These are phyloP conservation scores for Ilyonectria sp. DNA, from an alignment of 2,329 filamentous ascomycete genomes.

Conservation along the genomic window DNA sequence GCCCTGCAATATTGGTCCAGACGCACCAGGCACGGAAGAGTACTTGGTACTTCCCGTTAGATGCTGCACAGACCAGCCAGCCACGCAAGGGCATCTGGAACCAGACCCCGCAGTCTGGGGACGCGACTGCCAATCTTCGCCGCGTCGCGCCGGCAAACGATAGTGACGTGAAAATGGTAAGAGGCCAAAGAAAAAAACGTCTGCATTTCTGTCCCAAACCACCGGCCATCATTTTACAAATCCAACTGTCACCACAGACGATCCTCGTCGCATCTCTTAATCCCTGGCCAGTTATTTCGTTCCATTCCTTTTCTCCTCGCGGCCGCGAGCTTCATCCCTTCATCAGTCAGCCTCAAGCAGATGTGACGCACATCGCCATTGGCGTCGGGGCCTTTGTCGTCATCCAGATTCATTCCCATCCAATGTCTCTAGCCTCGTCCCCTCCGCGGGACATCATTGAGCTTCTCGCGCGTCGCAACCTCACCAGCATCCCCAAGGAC, in stretches of 20 bases:
- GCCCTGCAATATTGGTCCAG: not conserved
- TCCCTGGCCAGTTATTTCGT: not conserved
- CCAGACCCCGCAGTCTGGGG: conserved; percentile 28
- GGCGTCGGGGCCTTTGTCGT: conserved; percentile 30
- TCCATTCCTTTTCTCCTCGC: conserved; percentile 1
- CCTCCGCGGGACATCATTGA: conserved; percentile 42
- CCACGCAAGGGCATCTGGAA: not conserved
- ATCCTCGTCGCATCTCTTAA: not conserved
- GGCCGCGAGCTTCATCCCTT: conserved; percentile 6
- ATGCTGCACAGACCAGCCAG: conserved; percentile 22
- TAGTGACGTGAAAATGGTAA: not conserved
- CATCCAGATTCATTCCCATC: conserved; percentile 38
- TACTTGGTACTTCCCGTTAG: conserved; percentile 17
- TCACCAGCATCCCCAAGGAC: conserved; percentile 55
- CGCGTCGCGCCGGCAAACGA: conserved; percentile 19
- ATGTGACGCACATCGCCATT: conserved; percentile 42
- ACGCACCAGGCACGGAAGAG: not conserved
- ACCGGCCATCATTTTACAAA: not conserved
- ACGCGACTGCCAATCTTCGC: conserved; percentile 24
- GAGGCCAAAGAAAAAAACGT: not conserved
- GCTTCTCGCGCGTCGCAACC: conserved; percentile 47
- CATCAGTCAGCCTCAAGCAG: conserved; percentile 27
- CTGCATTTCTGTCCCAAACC: not conserved
- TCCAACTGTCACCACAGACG: not conserved
- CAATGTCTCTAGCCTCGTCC: conserved; percentile 47